Base-by-base conservation (phyloP, 108 stramenopile species). In the Nannochloropsis salina region DNA sequence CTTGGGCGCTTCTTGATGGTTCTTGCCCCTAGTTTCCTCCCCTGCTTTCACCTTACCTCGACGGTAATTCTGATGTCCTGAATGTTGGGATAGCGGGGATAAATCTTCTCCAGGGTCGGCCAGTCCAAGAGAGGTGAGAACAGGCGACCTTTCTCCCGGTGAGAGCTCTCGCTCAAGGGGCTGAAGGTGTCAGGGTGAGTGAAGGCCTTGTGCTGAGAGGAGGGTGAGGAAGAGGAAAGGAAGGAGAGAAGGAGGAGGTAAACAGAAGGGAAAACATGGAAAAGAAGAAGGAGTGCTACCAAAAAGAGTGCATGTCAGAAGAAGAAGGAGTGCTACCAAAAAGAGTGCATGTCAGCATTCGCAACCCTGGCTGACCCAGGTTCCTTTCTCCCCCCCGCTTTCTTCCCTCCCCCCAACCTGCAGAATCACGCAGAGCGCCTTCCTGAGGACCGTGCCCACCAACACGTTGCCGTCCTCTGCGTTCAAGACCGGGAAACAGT, bases 401-500 rank as follows among this genome's bases (percentile, higher is more conserved):
- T 2, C 42, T 9, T 9, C 31, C 31, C 31, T 86, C 41, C 44
- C 85, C 61, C 43, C 12, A 31, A 82, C 85, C 80, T 47, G 61
- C 20, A 89, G 5, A 15, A 84, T 20, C 15, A 95, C 95, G 84
- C 95, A 95, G 10, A 96, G 89, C 93, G 95, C 95, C 81, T 93
- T 82, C 12, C 97, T 91, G 51, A 92, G 87, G 22, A 96, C 95
- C 9, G 96, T 97, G 81, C 97, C 97, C 82, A 95, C 94, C 85
- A 98, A 85, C 6, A 85, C 85, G 41, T 94, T 94, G 1, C 95
- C 95, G 74, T 94, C 93, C 83, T 92, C 93, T 11, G 93, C 94
- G 87, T 96, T 95, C n/a, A 98, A 95, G 89, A 98, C 95, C 3
- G 96, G 97, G 85, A 98, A 98, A 85, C 94, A 96, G 81, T 94